A percentile compares a stretch with the other conserved stretches of the same genome.
phyloP scores from a whole-genome alignment of 2,329 filamentous ascomycete genomes.

The Venturia aucupariae region DNA sequence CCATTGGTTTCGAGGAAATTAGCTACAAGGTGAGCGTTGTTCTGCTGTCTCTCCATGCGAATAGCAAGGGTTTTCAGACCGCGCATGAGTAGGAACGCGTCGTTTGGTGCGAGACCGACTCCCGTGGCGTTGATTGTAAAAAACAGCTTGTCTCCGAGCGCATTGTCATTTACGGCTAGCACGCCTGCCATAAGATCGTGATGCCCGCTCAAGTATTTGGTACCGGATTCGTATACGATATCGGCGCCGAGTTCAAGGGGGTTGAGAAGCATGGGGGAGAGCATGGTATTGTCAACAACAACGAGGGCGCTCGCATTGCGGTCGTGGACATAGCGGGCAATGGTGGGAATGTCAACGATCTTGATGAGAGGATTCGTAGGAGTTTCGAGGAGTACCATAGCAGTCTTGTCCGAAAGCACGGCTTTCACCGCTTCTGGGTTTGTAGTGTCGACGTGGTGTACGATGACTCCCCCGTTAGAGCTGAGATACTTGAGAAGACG shows the following conservation, averaged over 20 bases:
- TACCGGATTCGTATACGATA: constrained; percentile 94
- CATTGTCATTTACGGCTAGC: constrained; percentile 76
- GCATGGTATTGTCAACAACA: constrained; percentile 97
- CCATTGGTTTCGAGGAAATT: constrained; percentile 84
- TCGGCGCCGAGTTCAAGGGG: constrained; percentile 91
- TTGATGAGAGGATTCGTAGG: constrained; percentile 98
- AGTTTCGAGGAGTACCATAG: constrained; percentile 92
- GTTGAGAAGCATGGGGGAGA: constrained; percentile 88
- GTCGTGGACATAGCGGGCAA: constrained; percentile 67
- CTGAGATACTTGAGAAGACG: constrained; percentile 86
- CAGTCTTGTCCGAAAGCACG: constrained; percentile 68
- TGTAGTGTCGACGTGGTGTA: constrained; percentile 95
- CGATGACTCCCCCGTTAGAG: constrained; percentile 79
- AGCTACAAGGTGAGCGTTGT: constrained; percentile 83
- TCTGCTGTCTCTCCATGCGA: constrained; percentile 97
- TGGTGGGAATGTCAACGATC: constrained; percentile 81
- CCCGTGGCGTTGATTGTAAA: constrained; percentile 97
- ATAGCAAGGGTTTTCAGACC: constrained; percentile 95
- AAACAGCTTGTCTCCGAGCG: constrained; percentile 80
- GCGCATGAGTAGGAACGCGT: constrained; percentile 89
- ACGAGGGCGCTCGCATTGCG: constrained; percentile 72
- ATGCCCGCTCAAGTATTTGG: constrained; percentile 94
- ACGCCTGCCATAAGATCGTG: constrained; percentile 99
- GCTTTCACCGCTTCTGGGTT: constrained; percentile 58
- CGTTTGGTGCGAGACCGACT: constrained; percentile 87